phyloP scores from a whole-genome alignment of 495 filamentous ascomycete genomes.

The Haplographium delicatum region DNA sequence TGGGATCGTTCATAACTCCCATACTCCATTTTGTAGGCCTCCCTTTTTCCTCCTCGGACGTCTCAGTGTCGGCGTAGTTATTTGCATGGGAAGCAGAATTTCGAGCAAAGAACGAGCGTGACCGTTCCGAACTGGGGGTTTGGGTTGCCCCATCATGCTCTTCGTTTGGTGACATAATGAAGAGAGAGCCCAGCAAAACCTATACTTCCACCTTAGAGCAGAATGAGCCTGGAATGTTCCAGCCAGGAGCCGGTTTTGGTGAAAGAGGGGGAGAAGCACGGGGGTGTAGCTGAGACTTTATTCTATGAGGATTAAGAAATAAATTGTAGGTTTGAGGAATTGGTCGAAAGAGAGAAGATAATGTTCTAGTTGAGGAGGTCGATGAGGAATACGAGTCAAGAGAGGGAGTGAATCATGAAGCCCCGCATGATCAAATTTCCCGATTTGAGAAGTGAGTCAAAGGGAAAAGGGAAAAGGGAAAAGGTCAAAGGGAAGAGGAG shows the following conservation, averaged over 20 bases:
- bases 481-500: background rate
- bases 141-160: background rate
- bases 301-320: no score
- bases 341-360: background rate
- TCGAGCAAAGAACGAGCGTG: slow-evolving; percentile 19
- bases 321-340: no score
- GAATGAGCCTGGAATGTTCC: no score
- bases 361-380: background rate
- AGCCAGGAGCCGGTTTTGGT: no score
- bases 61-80: background rate
- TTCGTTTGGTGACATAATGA: slow-evolving; percentile 5
- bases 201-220: no score
- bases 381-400: no score
- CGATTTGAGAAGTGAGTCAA: background rate
- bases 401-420: background rate
- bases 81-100: slow-evolving; percentile 10
- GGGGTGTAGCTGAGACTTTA: no score
- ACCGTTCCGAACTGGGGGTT: slow-evolving; percentile 8
- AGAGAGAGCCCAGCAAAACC: background rate
- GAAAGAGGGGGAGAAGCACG: no score
- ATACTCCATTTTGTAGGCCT: slow-evolving; percentile 58
- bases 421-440: background rate
- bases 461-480: background rate
- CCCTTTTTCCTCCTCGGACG: slow-evolving; percentile 2
- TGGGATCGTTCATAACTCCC: slow-evolving; percentile 75